Percentiles rank a stretch among this genome's conserved stretches.
Conservation (phyloP, 306 rosid genomes). For the Acacia acuminata region DNA sequence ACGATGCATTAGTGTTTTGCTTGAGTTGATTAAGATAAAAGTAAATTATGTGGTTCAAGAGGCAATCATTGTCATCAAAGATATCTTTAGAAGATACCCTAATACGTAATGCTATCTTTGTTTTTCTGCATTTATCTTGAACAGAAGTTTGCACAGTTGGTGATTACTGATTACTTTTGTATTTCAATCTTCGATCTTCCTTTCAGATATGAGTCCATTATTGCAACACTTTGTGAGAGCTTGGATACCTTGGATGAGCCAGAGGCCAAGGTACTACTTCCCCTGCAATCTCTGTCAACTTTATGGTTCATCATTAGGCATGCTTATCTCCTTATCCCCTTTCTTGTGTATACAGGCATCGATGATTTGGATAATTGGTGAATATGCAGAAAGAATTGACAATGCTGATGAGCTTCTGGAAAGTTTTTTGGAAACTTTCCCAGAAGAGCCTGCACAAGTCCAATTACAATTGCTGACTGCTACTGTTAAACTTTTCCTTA, state of each 20-base stretch:
- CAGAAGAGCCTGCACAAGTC: constrained; percentile 98
- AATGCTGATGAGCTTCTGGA: constrained; percentile 99
- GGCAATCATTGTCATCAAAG: constrained; percentile 99
- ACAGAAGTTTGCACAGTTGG: constrained; percentile 5
- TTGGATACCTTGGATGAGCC: constrained; percentile 98
- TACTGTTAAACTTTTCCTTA: constrained; percentile 97
- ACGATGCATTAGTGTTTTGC: constrained; percentile 98
- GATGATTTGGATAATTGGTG: constrained; percentile 99
- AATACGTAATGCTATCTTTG: constrained; percentile 70
- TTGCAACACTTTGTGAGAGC: constrained; percentile 98
- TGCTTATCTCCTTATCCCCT: constrained; percentile 5
- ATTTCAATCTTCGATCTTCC: constrained; percentile 14
- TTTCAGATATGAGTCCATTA: constrained; percentile 92
- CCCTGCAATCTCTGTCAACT: constrained; percentile 23
- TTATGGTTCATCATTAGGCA: constrained; percentile 19
- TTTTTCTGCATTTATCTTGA: not conserved
- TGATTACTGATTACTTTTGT: constrained; percentile 22
- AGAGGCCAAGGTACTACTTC: constrained; percentile 86
- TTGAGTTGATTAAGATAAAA: constrained; percentile 97
- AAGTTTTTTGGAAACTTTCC: constrained; percentile 93
- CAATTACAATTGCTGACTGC: constrained; percentile 97
- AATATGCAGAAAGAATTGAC: constrained; percentile 98
- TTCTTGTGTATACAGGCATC: constrained; percentile 70
- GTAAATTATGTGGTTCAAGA: constrained; percentile 99
- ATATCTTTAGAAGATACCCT: constrained; percentile 98